phyloP scores from a whole-genome alignment of 73 alveolate species.

The Tetrahymena elliotti region DNA sequence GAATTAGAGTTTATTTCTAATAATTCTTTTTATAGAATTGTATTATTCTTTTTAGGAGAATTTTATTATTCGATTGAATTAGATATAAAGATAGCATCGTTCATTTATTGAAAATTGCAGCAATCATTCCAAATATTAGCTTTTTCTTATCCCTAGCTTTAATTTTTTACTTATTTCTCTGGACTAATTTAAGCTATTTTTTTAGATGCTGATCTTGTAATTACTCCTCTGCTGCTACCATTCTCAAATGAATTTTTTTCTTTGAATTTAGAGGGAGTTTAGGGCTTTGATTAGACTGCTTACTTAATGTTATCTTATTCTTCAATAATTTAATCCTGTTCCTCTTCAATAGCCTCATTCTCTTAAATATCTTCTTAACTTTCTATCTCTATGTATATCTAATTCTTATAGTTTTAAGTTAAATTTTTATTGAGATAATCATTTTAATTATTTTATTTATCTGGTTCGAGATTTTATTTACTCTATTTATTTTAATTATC shows the following conservation, averaged over 20 bases:
- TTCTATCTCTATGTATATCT: not conserved
- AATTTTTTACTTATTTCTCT: not conserved
- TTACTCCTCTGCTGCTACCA: not conserved
- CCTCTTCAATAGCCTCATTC: not conserved
- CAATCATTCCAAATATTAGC: not conserved
- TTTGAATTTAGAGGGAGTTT: not conserved
- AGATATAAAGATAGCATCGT: not conserved
- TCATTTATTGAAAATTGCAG: not conserved
- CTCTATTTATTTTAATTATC: not conserved
- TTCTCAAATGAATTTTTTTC: not conserved
- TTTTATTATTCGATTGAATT: not conserved
- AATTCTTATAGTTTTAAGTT: not conserved
- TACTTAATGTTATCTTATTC: not conserved
- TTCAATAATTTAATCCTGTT: not conserved
- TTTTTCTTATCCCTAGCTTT: not conserved
- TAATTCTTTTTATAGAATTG: not conserved
- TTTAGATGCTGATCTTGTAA: not conserved
- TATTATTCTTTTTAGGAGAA: not conserved
- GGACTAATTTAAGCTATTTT: not conserved
- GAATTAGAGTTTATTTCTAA: not conserved
- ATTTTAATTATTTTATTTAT: not conserved
- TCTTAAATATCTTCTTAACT: not conserved
- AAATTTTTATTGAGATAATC: no score
- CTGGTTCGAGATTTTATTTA: not conserved
- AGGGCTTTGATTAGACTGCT: not conserved